Evolutionary conservation across 2,329 filamentous ascomycete species (phyloP).

Genomic region (Fusarium protoensiforme): DNA sequence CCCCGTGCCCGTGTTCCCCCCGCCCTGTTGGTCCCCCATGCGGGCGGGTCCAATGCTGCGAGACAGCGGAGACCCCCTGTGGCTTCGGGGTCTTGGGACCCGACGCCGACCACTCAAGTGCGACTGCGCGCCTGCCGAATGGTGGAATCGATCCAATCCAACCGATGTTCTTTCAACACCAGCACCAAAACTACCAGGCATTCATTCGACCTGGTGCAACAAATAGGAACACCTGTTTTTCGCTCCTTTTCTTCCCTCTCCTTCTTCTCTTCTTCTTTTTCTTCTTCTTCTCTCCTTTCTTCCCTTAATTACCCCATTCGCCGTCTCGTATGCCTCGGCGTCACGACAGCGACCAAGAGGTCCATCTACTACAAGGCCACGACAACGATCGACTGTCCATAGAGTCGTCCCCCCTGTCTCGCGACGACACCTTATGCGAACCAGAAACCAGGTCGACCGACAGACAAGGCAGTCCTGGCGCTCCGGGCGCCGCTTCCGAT

Average conservation of each 20-base stretch:
- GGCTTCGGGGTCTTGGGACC: constrained; percentile 35
- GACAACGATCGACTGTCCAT: constrained; percentile 26
- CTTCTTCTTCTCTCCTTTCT: constrained; percentile 19
- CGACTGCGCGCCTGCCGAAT: constrained; percentile 13
- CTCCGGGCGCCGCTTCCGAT: constrained; percentile 42
- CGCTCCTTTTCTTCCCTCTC: constrained; percentile 14
- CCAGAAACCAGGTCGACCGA: constrained; percentile 28
- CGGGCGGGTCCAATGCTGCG: not conserved
- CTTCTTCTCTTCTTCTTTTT: constrained; percentile 18
- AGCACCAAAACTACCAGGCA: constrained; percentile 35
- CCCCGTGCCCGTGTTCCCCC: constrained; percentile 5
- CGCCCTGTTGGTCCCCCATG: constrained; percentile 32
- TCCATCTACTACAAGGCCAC: constrained; percentile 32
- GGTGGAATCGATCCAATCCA: constrained; percentile 9
- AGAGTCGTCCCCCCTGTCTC: constrained; percentile 30
- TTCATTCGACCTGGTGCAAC: constrained; percentile 31
- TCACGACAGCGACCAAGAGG: constrained; percentile 35
- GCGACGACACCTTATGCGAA: constrained; percentile 45
- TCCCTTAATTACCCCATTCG: constrained; percentile 10
- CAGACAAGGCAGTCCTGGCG: constrained; percentile 42
- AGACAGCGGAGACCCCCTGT: constrained; percentile 27
- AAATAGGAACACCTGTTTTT: constrained; percentile 26
- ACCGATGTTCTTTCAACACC: constrained; percentile 36
- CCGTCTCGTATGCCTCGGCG: constrained; percentile 36
- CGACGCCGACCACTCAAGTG: constrained; percentile 33